Base-by-base conservation (phyloP, 1,284 basidiomycete genomes). In the Apiotrichum laibachii region DNA sequence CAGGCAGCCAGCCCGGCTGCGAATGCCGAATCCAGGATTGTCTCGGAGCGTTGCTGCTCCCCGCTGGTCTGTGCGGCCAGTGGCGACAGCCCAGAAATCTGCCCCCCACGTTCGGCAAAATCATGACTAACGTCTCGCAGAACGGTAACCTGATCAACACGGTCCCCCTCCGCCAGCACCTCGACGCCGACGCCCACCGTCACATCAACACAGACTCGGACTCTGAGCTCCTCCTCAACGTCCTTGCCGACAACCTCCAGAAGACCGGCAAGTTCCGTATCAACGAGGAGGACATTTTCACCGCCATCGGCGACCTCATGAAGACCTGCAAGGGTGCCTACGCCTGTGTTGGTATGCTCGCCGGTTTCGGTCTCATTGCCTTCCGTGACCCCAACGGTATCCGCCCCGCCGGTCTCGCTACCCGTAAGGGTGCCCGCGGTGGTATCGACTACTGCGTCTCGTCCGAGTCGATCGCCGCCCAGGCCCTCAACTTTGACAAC, bases 361-460 rank as follows among this genome's bases (percentile, higher is more conserved):
- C 96, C 46, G 96, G 96, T 44, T 99, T 99, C 77, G 96, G 96
- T 8, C 89, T 99, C 67, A 94, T 99, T 72, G 96, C 91, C 0
- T 99, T 99, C 82, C 85, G 96, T 63, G 96, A 99, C 77, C 96
- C 95, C n/a, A 97, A 98, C 76, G 95, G 95, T 57, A 98, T 99
- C 67, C 85, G 95, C 40, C 96, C 95, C 1, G 81, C 93, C 26
- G 93, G 93, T 3, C 85, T 92, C 82, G 92, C 85, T 6, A 83
- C 83, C 19, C 83, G 91, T 56, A 60, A 64, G 35, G 77, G 76
- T 10, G 69, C 68, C 7, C 63, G 71, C 37, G 77, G 79, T 9
- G 88, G 88, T 6, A 81, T 78, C 50, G 96, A 99, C 76, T 96
- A 94, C 81, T 80, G 97, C 55, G 89, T 97, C 68, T 86, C 96